Evolutionary conservation across 1,284 basidiomycete genomes (phyloP).

Genomic region (Psilocybe mexicana): DNA sequence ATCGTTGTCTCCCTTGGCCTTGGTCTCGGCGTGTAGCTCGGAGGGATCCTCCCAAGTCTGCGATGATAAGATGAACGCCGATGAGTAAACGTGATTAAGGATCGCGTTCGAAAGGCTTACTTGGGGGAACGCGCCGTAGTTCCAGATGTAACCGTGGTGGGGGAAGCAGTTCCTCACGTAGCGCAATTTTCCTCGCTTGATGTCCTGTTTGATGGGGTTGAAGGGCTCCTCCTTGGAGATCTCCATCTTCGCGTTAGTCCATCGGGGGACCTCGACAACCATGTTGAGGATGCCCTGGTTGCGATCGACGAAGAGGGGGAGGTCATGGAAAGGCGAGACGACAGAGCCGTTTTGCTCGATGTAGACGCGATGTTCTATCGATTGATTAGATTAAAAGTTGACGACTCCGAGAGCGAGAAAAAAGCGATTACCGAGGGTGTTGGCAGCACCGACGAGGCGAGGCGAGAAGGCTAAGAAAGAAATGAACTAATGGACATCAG

Average conservation of each 20-base stretch:
- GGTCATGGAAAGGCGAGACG: constrained; percentile 93
- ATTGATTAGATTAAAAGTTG: constrained; percentile 22
- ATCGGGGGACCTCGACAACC: constrained; percentile 98
- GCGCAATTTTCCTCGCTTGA: constrained; percentile 94
- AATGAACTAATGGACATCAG: background rate
- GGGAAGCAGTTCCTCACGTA: constrained; percentile 99
- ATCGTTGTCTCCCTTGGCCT: constrained; percentile 99
- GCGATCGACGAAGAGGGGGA: constrained; percentile 95
- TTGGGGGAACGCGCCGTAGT: constrained; percentile 97
- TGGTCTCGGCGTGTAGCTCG: constrained; percentile 91
- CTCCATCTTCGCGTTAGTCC: constrained; percentile 99
- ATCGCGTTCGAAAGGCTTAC: constrained; percentile 40
- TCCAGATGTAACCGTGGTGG: constrained; percentile 99
- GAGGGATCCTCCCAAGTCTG: constrained; percentile 99
- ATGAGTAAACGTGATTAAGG: background rate
- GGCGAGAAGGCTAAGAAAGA: constrained; percentile 48
- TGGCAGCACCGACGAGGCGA: constrained; percentile 83
- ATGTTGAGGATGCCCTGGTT: constrained; percentile 95
- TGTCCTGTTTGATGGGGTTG: constrained; percentile 99
- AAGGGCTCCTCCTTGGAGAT: constrained; percentile 96
- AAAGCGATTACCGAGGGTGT: constrained; percentile 80
- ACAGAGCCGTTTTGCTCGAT: constrained; percentile 88
- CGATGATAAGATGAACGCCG: constrained; percentile 11
- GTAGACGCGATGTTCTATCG: constrained; percentile 89
- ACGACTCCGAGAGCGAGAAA: background rate